phyloP scores from a whole-genome alignment of 495 filamentous ascomycete species.

The Xanthoparmelia taractica region DNA sequence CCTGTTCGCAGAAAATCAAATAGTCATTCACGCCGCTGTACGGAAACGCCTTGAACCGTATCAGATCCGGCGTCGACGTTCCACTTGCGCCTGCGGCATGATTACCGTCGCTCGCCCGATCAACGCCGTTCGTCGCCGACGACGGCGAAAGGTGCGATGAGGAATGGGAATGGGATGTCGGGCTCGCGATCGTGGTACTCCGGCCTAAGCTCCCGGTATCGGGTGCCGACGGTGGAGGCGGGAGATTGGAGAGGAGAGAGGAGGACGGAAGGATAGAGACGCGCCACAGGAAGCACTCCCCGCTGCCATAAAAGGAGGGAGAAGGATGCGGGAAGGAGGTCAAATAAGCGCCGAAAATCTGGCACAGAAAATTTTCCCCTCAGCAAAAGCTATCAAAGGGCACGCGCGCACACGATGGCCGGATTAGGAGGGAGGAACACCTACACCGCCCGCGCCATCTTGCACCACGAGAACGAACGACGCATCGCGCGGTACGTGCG shows the following conservation, averaged over 20 bases:
- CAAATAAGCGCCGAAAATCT: constrained; percentile 91
- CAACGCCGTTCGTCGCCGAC: background rate
- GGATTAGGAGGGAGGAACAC: no score
- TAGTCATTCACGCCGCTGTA: constrained; percentile 96
- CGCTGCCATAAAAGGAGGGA: constrained; percentile 87
- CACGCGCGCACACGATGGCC: constrained; percentile 18
- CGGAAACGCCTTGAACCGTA: constrained; percentile 94
- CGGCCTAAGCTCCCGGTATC: constrained; percentile 65
- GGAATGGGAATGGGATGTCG: constrained; percentile 30
- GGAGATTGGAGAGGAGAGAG: constrained; percentile 53
- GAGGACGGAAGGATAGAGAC: constrained; percentile 52
- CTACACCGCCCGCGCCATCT: constrained; percentile 64
- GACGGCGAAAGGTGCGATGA: constrained; percentile 26
- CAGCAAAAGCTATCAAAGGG: background rate
- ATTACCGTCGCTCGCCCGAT: background rate
- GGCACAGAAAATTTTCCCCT: constrained; percentile 13
- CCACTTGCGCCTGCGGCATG: background rate
- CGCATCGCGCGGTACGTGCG: constrained; percentile 62
- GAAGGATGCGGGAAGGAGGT: constrained; percentile 73
- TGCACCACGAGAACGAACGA: constrained; percentile 74
- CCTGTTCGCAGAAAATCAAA: constrained; percentile 82
- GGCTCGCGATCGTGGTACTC: constrained; percentile 54
- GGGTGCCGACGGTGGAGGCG: constrained; percentile 46
- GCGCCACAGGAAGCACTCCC: constrained; percentile 97
- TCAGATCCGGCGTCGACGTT: constrained; percentile 41